phyloP scores from a whole-genome alignment of 2,329 filamentous ascomycete species.

The Delphinella strobiligena region DNA sequence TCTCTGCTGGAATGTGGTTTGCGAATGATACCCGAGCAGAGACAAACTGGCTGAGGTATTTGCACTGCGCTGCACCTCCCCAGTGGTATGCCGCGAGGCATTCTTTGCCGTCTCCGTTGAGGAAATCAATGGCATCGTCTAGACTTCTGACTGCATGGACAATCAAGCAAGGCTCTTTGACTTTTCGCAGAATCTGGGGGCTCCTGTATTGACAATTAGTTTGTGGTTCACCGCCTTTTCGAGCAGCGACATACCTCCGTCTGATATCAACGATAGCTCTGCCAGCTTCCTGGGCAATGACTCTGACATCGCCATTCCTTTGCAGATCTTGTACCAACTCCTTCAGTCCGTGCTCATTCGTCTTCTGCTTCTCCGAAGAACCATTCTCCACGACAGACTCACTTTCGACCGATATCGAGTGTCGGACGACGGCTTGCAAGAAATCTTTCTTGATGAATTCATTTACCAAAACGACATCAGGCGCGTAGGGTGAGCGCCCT shows the following conservation, averaged over 20 bases:
- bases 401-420: conserved; percentile 21
- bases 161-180: conserved; percentile 29
- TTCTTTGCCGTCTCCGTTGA: conserved; percentile 20
- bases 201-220: conserved; percentile 3
- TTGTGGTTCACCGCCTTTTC: too few species aligned
- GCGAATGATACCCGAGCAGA: conserved; percentile 37
- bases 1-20: conserved; percentile 45
- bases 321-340: conserved; percentile 7
- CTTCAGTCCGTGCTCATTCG: conserved; percentile 4
- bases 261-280: conserved; percentile 15
- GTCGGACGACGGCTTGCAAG: conserved; percentile 34
- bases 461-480: conserved; percentile 53
- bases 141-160: conserved; percentile 38
- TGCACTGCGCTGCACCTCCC: conserved; percentile 36
- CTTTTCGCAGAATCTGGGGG: conserved; percentile 22
- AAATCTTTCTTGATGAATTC: conserved; percentile 48
- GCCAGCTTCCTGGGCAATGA: conserved; percentile 14
- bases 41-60: conserved; percentile 49
- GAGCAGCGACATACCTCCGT: conserved; percentile 9
- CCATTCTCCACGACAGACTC: conserved; percentile 7
- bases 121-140: conserved; percentile 42
- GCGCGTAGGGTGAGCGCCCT: conserved; percentile 48
- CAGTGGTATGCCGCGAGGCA: conserved; percentile 43
- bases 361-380: conserved; percentile 4
- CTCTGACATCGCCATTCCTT: conserved; percentile 8